Base-by-base conservation (phyloP, 83 land plant species). In the Isoetes engelmannii region DNA sequence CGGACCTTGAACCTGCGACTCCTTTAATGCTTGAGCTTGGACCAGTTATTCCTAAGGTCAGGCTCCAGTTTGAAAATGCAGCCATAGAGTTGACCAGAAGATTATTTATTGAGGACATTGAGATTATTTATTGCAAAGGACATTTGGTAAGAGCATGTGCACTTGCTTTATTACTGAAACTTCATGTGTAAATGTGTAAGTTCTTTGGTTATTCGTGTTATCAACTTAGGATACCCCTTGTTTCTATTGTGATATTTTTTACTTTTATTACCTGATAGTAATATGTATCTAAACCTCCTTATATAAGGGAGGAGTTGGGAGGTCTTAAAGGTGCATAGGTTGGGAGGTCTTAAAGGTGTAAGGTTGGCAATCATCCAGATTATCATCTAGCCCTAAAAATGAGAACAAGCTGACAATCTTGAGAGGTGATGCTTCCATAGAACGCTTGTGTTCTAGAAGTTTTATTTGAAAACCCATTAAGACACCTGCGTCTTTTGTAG, bases 101-200 rank as follows among this genome's bases (percentile, higher is more conserved):
- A n/a, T n/a, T n/a, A n/a, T n/a, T n/a, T n/a, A n/a, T n/a, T n/a
- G n/a, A n/a, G n/a, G 86, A 72, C 90, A 90, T 20, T 80, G 77
- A 69, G 84, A 88, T 19, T 91, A 91, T 81, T 76, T 91, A 17
- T 80, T 84, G 43, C 49, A n/a, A 65, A 49, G 82, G 82, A 53
- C 77, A 51, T 37, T 75, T 79, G 42, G 46, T 70, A 60, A 83
- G 81, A 60, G 83, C 84, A 77, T 66, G 21, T 17, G 6, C 42
- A 8, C 17, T 13, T 37, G 5, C 56, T 13, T 42, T 7, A 58
- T 7, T 15, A 5, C n/a, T n/a, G 47, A 69, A 8, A 19, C 13
- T 67, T 47, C 44, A 12, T 65, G 4, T 46, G 0, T 15, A 7
- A 21, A 43, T 21, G 28, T n/a, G 28, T 5, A 4, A 47, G 49